Evolutionary conservation across 2,329 filamentous ascomycete species (phyloP), one percentile per base, ranked within the genome.

Genomic region (Cladorrhinum sp.): DNA sequence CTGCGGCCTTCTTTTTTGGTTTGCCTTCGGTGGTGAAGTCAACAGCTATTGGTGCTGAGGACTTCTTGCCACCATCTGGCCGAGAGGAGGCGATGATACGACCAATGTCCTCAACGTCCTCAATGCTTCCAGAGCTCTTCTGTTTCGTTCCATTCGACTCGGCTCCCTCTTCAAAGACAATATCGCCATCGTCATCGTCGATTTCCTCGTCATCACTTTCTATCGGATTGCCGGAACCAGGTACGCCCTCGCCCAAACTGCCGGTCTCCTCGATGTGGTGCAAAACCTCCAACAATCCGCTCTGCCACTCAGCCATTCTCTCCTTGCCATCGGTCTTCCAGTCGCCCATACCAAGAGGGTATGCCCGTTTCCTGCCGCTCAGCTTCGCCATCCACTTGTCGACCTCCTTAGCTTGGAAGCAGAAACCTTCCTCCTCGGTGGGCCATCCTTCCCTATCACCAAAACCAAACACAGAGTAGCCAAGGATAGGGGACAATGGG

Each of bases 331-430:
- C 89, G n/a, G 77, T 81, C 75, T 92, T 96, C 60, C 90, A 84
- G 74, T 98, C 92, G 2, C 90, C 92, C 81, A 93, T 88, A 3
- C 95, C 95, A 6, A 98, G 79, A 0, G 93, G 93, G 69, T 89
- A 98, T 0, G 92, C 93, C 71, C 93, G 83, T 76, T 93, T 96
- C 63, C 89, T 85, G 1, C 85, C 88, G 0, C 93, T 96, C 69
- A 99, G 77, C 72, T 92, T 96, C n/a, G 93, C 92, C 90, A 99
- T 91, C 93, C 95, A 98, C 72, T 87, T 92, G 72, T 99, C 93
- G 2, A 96, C 81, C 67, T 96, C 88, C 70, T 88, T 90, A 1
- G 93, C 93, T 72, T 98, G 93, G 64, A 91, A 92, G 72, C 93
- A 97, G 76, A 93, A 99, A 0, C 93, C 93, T 67, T 95, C 90